phyloP scores from a whole-genome alignment of 2,329 filamentous ascomycete genomes.

The Paracoccidioides brasiliensis region DNA sequence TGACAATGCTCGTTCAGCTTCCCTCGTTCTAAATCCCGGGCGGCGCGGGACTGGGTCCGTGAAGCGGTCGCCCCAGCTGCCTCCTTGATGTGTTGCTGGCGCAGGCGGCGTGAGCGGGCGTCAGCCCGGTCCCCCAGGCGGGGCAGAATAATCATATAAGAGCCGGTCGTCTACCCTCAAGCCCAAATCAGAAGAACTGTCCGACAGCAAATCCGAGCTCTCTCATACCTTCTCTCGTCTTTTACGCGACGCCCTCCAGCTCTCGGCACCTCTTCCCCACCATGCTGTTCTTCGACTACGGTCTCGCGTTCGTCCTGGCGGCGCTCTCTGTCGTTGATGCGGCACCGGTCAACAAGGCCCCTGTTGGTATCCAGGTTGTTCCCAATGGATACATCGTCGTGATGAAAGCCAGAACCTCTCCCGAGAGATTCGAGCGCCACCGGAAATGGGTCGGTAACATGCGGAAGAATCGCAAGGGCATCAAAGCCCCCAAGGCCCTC shows the following conservation, averaged over 20 bases:
- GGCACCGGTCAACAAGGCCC: neutral
- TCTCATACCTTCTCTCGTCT: neutral
- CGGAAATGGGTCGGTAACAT: neutral
- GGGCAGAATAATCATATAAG: no score
- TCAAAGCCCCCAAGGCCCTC: neutral
- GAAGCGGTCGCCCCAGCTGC: neutral
- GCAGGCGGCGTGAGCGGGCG: neutral
- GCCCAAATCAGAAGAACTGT: no score
- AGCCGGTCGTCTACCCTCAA: no score
- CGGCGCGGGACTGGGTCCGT: neutral
- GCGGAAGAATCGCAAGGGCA: neutral
- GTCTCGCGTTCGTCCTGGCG: conserved; percentile 8
- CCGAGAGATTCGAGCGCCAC: conserved; percentile 1
- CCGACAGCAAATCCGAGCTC: neutral
- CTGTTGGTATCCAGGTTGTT: neutral
- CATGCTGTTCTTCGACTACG: conserved; percentile 8
- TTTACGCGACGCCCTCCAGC: neutral
- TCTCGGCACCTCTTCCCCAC: neutral
- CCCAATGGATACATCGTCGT: conserved; percentile 3
- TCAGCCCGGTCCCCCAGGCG: neutral
- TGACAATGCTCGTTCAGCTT: neutral
- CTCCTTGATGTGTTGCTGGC: neutral
- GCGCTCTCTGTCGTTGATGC: conserved; percentile 7
- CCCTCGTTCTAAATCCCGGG: neutral
- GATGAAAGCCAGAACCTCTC: neutral